Conservation (phyloP, 176 grass and related monocot genomes). For the Lolium rigidum region DNA sequence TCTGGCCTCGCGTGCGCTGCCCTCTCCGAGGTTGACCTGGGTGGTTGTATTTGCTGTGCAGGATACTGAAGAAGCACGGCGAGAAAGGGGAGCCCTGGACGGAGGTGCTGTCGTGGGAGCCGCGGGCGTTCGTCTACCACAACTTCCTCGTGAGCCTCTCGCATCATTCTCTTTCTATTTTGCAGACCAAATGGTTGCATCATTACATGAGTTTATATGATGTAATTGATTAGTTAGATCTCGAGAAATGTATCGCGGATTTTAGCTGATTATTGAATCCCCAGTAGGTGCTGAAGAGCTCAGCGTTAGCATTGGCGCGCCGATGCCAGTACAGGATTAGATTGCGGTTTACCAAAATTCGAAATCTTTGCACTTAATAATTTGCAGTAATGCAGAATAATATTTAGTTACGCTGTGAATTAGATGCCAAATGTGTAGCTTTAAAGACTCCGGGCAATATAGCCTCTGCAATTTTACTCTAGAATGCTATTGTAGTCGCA, state of each 20-base stretch:
- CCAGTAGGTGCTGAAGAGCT: not conserved
- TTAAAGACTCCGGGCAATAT: not conserved
- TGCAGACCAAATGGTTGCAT: no score
- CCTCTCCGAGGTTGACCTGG: not conserved
- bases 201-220: no score
- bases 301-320: not conserved
- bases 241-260: not conserved
- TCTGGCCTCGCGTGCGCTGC: not conserved
- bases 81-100: conserved; percentile 86
- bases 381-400: not conserved
- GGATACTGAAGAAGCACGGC: conserved; percentile 53
- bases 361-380: not conserved
- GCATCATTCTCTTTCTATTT: not conserved
- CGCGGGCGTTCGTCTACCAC: conserved; percentile 93
- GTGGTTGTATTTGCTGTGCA: conserved; percentile 40
- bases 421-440: no score
- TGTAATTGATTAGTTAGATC: no score
- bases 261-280: not conserved
- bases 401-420: not conserved
- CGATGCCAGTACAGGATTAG: not conserved
- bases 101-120: conserved; percentile 98
- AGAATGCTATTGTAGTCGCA: not conserved
- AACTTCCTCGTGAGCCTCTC: conserved; percentile 78
- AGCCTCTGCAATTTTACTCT: not conserved
- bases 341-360: not conserved